Evolutionary conservation across 768 basidiomycete genomes (phyloP), one percentile per base, ranked within the genome.

Genomic region (Phaffia tasmanica): DNA sequence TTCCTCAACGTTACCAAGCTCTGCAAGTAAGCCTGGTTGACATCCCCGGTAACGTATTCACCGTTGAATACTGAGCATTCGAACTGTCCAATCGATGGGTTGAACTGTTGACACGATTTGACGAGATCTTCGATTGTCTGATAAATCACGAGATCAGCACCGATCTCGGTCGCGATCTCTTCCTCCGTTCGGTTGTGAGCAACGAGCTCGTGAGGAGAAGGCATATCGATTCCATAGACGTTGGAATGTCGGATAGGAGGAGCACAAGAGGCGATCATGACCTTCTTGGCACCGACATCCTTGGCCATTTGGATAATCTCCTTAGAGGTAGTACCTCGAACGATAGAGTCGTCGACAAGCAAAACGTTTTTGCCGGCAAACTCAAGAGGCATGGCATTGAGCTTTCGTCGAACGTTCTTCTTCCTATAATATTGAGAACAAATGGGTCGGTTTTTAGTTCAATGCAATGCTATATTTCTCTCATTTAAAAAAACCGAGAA

Each of bases 191-290:
- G 84, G 47, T 81, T 82, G 75, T 92, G 80, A 0, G 91, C 94
- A 60, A 98, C 92, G 42, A 98, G 85, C 74, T 98, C 94, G 47
- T 80, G 78, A n/a, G 89, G 84, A 3, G 92, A 90, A 35, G 95
- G 94, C 95, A 98, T 99, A 79, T 99, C 95, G 74, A 99, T 99
- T 23, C 95, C 95, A 76, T 99, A 98, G 5, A 99, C 95, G 74
- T 98, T 95, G 5, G 92, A 86, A 75, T 84, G 83, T 30, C 93
- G 84, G 72, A 99, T 98, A 0, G 95, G 90, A 7, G 95, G 95
- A 9, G 95, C 90, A 74, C 95, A 98, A 59, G 91, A 94, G 0
- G 95, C 95, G 56, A 98, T 85, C 70, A 97, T 86, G 72, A 99
- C 90, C 71, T 87, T 89, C 77, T 87, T 91, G 21, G 95, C 94